Conservation (phyloP, 257 asterid species). For the Galeopsis tetrahit region DNA sequence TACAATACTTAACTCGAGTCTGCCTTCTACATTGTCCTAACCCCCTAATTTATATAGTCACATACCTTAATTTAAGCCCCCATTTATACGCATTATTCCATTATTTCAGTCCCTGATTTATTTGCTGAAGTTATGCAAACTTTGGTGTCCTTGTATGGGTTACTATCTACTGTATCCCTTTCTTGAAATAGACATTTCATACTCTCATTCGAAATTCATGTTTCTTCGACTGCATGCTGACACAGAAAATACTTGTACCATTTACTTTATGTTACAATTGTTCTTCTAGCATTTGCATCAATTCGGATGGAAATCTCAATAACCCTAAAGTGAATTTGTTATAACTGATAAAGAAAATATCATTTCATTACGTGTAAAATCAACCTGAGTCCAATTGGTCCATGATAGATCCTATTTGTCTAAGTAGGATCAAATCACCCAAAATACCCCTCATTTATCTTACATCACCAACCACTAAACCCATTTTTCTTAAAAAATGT, state of each 20-base stretch:
- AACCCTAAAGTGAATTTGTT: neutral
- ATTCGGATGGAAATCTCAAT: neutral
- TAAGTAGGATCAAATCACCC: too few relatives aligned
- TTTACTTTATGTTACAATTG: neutral
- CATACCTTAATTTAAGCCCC: too few relatives aligned
- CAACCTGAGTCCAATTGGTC: neutral
- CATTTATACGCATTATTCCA: too few relatives aligned
- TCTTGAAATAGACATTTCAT: slow-evolving; percentile 3
- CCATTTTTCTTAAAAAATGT: too few relatives aligned
- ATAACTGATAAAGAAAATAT: neutral
- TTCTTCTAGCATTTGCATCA: neutral
- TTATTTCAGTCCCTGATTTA: too few relatives aligned
- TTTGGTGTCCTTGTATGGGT: neutral
- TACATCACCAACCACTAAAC: too few relatives aligned
- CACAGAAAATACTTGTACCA: neutral
- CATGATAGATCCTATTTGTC: neutral
- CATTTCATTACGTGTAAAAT: neutral
- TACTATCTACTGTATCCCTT: neutral
- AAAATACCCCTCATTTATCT: too few relatives aligned
- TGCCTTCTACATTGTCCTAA: too few relatives aligned
- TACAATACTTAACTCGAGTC: too few relatives aligned
- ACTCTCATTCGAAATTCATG: neutral
- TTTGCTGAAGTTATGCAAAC: too few relatives aligned
- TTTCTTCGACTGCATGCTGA: neutral
- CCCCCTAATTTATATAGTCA: too few relatives aligned